phyloP scores from a whole-genome alignment of 108 stramenopile genomes.

The Skeletonema potamos region DNA sequence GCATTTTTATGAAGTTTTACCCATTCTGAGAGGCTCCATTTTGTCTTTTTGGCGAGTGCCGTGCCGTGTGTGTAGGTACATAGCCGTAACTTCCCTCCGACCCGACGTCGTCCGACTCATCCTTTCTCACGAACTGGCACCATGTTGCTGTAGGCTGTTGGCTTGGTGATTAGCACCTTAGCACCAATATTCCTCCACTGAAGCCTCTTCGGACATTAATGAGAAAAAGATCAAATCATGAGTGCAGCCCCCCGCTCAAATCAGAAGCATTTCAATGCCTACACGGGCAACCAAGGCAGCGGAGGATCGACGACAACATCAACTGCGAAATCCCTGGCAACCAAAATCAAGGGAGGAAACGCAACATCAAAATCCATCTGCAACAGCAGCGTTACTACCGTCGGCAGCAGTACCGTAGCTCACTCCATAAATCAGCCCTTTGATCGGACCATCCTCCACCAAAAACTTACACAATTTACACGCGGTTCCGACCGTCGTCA shows the following conservation, averaged over 20 bases:
- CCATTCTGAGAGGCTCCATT: too few relatives aligned
- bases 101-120: too few relatives aligned
- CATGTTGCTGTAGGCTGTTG: too few relatives aligned
- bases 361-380: background rate
- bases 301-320: background rate
- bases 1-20: too few relatives aligned
- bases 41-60: too few relatives aligned
- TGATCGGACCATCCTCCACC: background rate
- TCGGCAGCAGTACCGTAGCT: background rate
- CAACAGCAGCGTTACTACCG: background rate
- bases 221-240: background rate
- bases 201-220: too few relatives aligned
- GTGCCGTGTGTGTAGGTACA: too few relatives aligned
- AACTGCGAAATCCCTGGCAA: background rate
- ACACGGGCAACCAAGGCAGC: background rate
- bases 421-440: background rate
- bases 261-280: conserved; percentile 16
- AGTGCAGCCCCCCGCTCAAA: background rate
- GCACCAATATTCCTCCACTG: too few relatives aligned
- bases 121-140: too few relatives aligned
- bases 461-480: conserved; percentile 26
- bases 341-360: background rate
- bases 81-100: too few relatives aligned
- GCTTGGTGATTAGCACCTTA: too few relatives aligned
- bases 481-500: conserved; percentile 38